These are phyloP conservation scores for Pichia nanzhaoensis DNA, from an alignment of 805 yeast genomes.

Conservation along the genomic window DNA sequence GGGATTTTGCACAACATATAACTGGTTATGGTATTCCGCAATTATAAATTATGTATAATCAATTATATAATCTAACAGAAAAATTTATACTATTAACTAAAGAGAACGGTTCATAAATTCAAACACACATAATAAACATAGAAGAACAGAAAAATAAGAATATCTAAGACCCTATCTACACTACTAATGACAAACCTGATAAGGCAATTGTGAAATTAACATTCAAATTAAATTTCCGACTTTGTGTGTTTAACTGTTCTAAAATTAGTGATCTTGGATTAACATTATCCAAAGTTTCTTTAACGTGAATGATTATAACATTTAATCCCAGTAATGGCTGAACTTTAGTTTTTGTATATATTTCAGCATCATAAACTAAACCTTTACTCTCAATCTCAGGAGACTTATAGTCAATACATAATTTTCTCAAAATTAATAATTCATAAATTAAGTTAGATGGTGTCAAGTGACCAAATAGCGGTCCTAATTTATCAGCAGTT, in stretches of 20 bases:
- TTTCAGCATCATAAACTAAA: slow-evolving; percentile 1
- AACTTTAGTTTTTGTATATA: slow-evolving; percentile 13
- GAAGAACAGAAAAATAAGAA: not conserved
- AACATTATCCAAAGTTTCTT: slow-evolving; percentile 32
- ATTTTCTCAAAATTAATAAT: slow-evolving; percentile 30
- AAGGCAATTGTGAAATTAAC: slow-evolving; percentile 45
- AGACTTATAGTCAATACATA: slow-evolving; percentile 16
- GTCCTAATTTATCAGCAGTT: slow-evolving; percentile 39
- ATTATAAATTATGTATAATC: slow-evolving; percentile 17
- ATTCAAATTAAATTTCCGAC: slow-evolving; percentile 33
- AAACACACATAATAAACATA: not conserved
- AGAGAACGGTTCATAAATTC: too few species aligned
- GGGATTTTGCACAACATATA: slow-evolving; percentile 87
- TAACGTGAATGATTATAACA: slow-evolving; percentile 47
- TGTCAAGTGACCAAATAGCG: slow-evolving; percentile 74
- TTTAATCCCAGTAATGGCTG: slow-evolving; percentile 39
- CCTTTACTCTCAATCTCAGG: not conserved
- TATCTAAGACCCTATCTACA: slow-evolving; percentile 8
- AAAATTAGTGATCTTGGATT: slow-evolving; percentile 60
- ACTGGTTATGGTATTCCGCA: slow-evolving; percentile 71
- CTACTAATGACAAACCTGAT: slow-evolving; percentile 43
- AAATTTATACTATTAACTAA: not conserved
- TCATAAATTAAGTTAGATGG: slow-evolving; percentile 60
- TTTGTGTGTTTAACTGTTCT: slow-evolving; percentile 39
- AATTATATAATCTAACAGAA: not conserved